A percentile compares a stretch with the other conserved stretches of the same genome.
Conservation (phyloP, 1,139 yeast genomes). For the Cylindricascospora bacillispora region DNA sequence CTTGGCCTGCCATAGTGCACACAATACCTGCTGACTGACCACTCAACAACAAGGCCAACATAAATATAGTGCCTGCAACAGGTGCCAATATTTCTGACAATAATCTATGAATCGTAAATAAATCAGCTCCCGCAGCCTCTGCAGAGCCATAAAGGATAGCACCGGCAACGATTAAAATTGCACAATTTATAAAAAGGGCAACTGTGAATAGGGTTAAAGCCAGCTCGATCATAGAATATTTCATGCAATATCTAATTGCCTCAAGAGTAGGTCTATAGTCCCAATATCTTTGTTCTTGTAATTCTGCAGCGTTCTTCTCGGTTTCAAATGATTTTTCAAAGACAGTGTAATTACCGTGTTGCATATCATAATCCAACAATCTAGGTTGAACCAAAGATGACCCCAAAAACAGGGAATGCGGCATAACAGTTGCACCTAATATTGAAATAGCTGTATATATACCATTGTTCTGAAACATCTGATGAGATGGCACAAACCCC, state of each 20-base stretch:
- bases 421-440: conserved; percentile 78
- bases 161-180: conserved; percentile 67
- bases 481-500: conserved; percentile 58
- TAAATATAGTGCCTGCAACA: conserved; percentile 64
- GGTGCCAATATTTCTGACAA: conserved; percentile 48
- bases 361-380: conserved; percentile 45
- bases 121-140: conserved; percentile 60
- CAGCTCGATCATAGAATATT: conserved; percentile 54
- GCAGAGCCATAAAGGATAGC: conserved; percentile 53
- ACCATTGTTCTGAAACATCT: conserved; percentile 51
- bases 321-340: conserved; percentile 6
- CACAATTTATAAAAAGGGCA: conserved; percentile 68
- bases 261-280: conserved; percentile 50
- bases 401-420: conserved; percentile 64
- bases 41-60: conserved; percentile 59
- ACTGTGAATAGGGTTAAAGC: conserved; percentile 55
- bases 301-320: conserved; percentile 3
- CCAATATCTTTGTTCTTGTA: conserved; percentile 14
- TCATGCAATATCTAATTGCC: conserved; percentile 55
- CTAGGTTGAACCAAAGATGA: conserved; percentile 68
- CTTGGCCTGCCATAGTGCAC: conserved; percentile 80
- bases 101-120: conserved; percentile 54
- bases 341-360: conserved; percentile 30
- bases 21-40: conserved; percentile 82
- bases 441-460: conserved; percentile 65